These are phyloP conservation scores for Saitozyma sp. DNA, from an alignment of 768 basidiomycete species.

Conservation along the genomic window DNA sequence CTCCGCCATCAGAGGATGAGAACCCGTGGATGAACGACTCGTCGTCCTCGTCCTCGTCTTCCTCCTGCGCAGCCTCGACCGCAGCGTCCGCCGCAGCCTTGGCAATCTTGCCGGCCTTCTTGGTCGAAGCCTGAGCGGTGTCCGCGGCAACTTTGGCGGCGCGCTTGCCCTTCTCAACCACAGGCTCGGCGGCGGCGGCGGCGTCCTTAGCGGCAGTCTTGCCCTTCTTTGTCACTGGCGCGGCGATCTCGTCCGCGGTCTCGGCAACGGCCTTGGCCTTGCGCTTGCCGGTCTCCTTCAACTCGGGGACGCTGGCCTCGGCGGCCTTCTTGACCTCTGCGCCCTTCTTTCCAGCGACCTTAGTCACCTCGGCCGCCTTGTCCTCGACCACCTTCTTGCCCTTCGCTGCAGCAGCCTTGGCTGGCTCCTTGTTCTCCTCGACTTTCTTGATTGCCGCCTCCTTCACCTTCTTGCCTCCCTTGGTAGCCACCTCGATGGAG, in stretches of 20 bases:
- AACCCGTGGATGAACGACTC: constrained; percentile 49
- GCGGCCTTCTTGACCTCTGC: constrained; percentile 26
- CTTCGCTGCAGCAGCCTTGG: constrained; percentile 24
- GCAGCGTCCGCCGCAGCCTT: constrained; percentile 24
- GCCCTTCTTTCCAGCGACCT: constrained; percentile 2
- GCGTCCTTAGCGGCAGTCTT: constrained; percentile 14
- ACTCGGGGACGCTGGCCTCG: constrained; percentile 2
- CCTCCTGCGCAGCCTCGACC: constrained; percentile 26
- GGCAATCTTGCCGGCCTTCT: constrained; percentile 18
- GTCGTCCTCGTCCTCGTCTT: constrained; percentile 22
- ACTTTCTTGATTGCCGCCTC: constrained; percentile 10
- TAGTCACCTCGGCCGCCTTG: constrained; percentile 5
- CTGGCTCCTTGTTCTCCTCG: constrained; percentile 9
- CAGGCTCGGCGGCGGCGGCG: constrained; percentile 11
- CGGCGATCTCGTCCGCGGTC: constrained; percentile 8
- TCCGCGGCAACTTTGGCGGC: constrained; percentile 14
- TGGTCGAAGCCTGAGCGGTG: constrained; percentile 3
- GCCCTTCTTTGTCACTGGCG: constrained; percentile 16
- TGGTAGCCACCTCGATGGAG: constrained; percentile 10
- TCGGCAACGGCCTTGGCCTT: constrained; percentile 18
- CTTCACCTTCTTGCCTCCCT: constrained; percentile 18
- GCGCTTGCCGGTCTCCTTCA: constrained; percentile 9
- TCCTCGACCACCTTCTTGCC: constrained; percentile 20
- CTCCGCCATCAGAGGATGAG: constrained; percentile 59
- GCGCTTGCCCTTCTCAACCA: constrained; percentile 32